phyloP scores from a whole-genome alignment of 2,329 filamentous ascomycete species.

The Xylaria polymorpha region DNA sequence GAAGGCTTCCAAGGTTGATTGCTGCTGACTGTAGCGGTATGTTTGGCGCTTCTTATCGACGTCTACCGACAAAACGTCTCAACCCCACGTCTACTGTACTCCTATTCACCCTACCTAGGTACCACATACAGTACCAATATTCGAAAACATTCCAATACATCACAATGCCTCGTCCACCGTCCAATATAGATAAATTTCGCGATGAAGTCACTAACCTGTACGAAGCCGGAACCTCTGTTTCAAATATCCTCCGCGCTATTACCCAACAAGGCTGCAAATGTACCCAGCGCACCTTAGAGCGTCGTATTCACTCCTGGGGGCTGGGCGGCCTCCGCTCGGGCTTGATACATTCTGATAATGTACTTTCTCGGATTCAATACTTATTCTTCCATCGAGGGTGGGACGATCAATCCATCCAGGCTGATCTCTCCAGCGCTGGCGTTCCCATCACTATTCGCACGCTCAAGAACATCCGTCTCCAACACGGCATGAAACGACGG shows the following conservation, averaged over 20 bases:
- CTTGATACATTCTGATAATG: background rate
- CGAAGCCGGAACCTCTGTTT: background rate
- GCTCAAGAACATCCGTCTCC: background rate
- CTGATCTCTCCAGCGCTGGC: background rate
- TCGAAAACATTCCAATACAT: background rate
- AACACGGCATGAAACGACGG: background rate
- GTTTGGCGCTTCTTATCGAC: no score
- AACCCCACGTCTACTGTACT: constrained; percentile 6
- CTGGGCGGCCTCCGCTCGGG: background rate
- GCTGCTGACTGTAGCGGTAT: no score
- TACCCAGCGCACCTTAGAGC: background rate
- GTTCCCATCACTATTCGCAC: background rate
- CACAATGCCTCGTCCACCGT: background rate
- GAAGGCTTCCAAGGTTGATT: no score
- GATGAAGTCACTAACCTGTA: background rate
- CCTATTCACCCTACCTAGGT: background rate
- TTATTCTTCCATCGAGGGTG: background rate
- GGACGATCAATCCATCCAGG: background rate
- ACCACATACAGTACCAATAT: background rate
- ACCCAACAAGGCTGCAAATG: background rate
- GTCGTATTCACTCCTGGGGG: background rate
- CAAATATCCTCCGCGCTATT: no score
- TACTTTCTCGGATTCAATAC: background rate
- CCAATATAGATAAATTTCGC: background rate
- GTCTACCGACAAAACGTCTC: no score